Conservation (phyloP, 352 stramenopile species). For the Pythium monospermum region DNA sequence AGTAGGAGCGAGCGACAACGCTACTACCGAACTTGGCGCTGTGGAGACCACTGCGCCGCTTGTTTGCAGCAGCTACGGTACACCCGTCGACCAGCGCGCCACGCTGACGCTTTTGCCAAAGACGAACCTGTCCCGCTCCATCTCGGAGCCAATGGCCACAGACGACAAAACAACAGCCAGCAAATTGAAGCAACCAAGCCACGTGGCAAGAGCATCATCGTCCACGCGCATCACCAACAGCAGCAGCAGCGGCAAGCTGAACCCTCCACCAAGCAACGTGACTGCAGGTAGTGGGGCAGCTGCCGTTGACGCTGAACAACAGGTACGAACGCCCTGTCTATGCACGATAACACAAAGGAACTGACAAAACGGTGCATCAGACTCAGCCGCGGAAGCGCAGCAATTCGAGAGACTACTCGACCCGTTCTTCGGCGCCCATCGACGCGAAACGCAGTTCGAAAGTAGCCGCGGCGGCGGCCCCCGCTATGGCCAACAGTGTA, state of each 20-base stretch:
- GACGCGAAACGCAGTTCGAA: conserved; percentile 11
- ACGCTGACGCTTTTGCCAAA: conserved; percentile 25
- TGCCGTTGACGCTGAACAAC: not conserved
- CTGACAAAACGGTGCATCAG: not conserved
- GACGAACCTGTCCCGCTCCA: conserved; percentile 17
- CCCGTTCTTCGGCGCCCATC: conserved; percentile 1
- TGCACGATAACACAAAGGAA: not conserved
- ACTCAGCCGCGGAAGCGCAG: conserved; percentile 15
- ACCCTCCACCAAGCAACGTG: too few species aligned
- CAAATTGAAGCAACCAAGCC: conserved; percentile 9
- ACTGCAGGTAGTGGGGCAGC: not conserved
- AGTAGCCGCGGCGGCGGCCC: not conserved
- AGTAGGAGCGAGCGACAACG: too few species aligned
- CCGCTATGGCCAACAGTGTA: conserved; percentile 13
- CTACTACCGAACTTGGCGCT: not conserved
- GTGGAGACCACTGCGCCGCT: not conserved
- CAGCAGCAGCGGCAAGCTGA: not conserved
- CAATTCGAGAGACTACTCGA: conserved; percentile 18
- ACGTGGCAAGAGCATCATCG: conserved; percentile 3
- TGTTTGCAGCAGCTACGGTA: too few species aligned
- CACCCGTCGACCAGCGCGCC: conserved; percentile 22
- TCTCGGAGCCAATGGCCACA: conserved; percentile 8
- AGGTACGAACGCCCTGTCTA: not conserved
- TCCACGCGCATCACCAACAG: not conserved
- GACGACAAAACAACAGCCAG: conserved; percentile 12